These are phyloP conservation scores for Pseudogymnoascus sp. DNA, from an alignment of 2,329 filamentous ascomycete genomes.

Conservation along the genomic window DNA sequence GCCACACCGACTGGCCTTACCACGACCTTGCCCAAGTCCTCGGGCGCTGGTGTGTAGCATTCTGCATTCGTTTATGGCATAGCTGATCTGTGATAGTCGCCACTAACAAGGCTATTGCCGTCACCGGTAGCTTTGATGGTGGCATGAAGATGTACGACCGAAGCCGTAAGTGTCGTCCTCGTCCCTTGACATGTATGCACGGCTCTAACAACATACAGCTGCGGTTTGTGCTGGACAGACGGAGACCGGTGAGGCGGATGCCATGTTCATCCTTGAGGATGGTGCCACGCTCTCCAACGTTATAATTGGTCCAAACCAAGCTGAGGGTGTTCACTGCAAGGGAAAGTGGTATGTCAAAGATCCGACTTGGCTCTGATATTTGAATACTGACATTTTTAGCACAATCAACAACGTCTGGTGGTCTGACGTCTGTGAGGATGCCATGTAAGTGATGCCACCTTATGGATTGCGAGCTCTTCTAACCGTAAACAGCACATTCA, in stretches of 20 bases:
- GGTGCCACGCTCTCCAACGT: slow-evolving; percentile 46
- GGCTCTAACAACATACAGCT: not conserved
- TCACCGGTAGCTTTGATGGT: slow-evolving; percentile 40
- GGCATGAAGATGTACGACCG: slow-evolving; percentile 39
- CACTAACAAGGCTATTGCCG: slow-evolving; percentile 34
- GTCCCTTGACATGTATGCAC: not conserved
- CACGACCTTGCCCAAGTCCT: not conserved
- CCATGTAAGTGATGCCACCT: slow-evolving; percentile 2
- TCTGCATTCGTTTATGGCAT: not conserved
- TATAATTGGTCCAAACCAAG: slow-evolving; percentile 44
- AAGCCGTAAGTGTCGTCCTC: not conserved
- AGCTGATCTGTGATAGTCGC: slow-evolving; percentile 15
- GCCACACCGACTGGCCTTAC: not conserved
- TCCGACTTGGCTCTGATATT: too few relatives aligned
- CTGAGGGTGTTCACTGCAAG: slow-evolving; percentile 45
- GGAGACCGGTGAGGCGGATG: slow-evolving; percentile 25
- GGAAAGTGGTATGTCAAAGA: slow-evolving; percentile 32
- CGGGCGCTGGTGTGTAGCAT: not conserved
- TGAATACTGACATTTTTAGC: slow-evolving; percentile 21
- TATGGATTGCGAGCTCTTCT: not conserved
- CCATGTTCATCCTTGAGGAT: slow-evolving; percentile 45
- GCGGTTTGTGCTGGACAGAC: not conserved
- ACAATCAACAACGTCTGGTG: slow-evolving; percentile 26
- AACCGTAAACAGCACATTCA: slow-evolving; percentile 24
- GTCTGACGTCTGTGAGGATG: slow-evolving; percentile 23